Evolutionary conservation across 352 stramenopile species (phyloP), one percentile per base, ranked within the genome.

Genomic region (Globisporangium cystogenes): DNA sequence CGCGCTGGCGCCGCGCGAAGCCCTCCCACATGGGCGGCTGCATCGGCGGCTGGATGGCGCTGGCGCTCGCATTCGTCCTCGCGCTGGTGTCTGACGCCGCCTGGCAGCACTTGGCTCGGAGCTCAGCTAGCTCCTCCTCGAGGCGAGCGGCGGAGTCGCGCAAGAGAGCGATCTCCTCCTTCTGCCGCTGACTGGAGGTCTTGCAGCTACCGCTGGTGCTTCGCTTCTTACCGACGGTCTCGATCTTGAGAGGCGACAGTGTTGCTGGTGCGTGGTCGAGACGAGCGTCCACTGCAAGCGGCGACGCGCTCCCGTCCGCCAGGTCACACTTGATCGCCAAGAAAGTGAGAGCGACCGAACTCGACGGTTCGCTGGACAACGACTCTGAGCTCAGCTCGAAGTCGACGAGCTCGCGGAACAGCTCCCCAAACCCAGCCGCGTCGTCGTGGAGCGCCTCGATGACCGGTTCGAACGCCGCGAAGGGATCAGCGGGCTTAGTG

Each of bases 121-220:
- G 8, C 4, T 35, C 18, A 12, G 45, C 27, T 7, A 53, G 48
- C 21, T 53, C 31, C 11, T 53, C 20, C 11, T 33, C 48, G 14
- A 53, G 33, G 15, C 21, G 20, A n/a, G 16, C n/a, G 23, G 24
- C 42, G 3, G 33, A 20, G 14, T n/a, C 20, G 14, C 41, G 29
- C 42, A 58, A n/a, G 27, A 11, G 27, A 7, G 33, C 10, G 42
- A 58, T 50, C 42, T 58, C 52, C 16, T 51, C 39, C 1, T 41
- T 41, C 50, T 48, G 50, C 3, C 50, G 39, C 50, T 55, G 50
- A 18, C 50, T 55, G 5, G 50, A 48, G n/a, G 26, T 55, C 20
- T 41, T 55, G 5, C 36, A 16, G 4, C 11, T 37, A 16, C 33
- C 23, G 23, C 18, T 37, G 5, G 2, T 46, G 37, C n/a, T 39